Evolutionary conservation across 1,139 yeast species (phyloP).

Genomic region (Geotrichum bryndzae): DNA sequence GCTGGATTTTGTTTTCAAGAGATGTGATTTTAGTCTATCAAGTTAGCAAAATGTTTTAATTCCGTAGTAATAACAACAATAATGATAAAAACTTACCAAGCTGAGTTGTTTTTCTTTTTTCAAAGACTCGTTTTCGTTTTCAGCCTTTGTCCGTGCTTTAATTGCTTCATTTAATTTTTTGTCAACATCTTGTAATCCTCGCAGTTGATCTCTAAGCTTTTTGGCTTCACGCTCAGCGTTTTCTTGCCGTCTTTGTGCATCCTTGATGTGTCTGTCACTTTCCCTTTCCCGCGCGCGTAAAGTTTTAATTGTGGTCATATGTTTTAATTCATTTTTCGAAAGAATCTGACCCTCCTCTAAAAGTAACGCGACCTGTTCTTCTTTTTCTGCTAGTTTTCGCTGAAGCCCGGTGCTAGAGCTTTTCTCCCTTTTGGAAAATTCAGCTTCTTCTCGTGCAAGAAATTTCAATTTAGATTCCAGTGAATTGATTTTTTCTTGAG

Average conservation of each 20-base stretch:
- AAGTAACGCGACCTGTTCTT: constrained; percentile 51
- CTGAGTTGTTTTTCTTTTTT: constrained; percentile 19
- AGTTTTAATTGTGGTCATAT: constrained; percentile 61
- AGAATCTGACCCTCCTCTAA: constrained; percentile 74
- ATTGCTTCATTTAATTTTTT: constrained; percentile 20
- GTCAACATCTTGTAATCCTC: constrained; percentile 21
- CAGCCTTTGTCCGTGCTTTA: constrained; percentile 22
- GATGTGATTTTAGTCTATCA: constrained; percentile 17
- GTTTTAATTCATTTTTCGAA: constrained; percentile 66
- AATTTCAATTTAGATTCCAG: constrained; percentile 28
- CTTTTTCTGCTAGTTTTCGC: constrained; percentile 42
- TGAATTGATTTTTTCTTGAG: constrained; percentile 23
- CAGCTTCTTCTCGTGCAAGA: constrained; percentile 27
- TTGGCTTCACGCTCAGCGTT: constrained; percentile 24
- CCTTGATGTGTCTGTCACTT: constrained; percentile 24
- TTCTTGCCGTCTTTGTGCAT: constrained; percentile 22
- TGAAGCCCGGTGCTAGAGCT: constrained; percentile 23
- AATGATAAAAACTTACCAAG: constrained; percentile 1
- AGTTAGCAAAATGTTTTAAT: background rate
- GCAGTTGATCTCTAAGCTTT: constrained; percentile 22
- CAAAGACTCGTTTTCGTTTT: constrained; percentile 23
- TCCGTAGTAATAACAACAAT: background rate
- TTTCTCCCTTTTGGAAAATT: constrained; percentile 24
- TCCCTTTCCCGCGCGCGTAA: constrained; percentile 47
- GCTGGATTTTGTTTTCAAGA: constrained; percentile 24